phyloP scores from a whole-genome alignment of 129 eudicot species.

The Logfia minima region DNA sequence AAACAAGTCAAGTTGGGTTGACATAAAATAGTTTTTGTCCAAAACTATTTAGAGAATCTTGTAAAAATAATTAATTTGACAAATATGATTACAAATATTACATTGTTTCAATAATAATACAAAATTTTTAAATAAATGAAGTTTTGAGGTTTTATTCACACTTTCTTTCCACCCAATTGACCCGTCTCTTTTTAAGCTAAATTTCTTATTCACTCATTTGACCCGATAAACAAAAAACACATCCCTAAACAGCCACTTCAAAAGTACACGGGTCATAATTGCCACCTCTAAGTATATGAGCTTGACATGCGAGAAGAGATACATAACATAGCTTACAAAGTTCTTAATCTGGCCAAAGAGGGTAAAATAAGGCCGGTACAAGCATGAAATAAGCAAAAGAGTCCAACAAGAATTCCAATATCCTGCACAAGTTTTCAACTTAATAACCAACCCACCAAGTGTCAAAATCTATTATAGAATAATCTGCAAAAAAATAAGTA shows the following conservation, averaged over 20 bases:
- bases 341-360: constrained; percentile 87
- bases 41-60: not conserved
- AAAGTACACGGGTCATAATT: not conserved
- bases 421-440: constrained; percentile 52
- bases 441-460: not conserved
- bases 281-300: not conserved
- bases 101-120: not conserved
- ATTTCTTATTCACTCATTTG: not conserved
- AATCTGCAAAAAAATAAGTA: constrained; percentile 12
- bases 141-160: not conserved
- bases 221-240: not conserved
- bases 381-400: constrained; percentile 81
- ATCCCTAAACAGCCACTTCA: not conserved
- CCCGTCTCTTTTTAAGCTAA: not conserved
- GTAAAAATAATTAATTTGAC: not conserved
- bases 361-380: constrained; percentile 79
- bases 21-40: not conserved
- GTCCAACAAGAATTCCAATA: constrained; percentile 69
- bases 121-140: not conserved
- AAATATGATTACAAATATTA: not conserved
- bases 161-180: not conserved
- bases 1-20: not conserved
- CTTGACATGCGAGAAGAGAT: not conserved
- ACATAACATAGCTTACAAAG: constrained; percentile 47
- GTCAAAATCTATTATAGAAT: not conserved